These are phyloP conservation scores for Diplocarpon rosae DNA, from an alignment of 2,329 filamentous ascomycete genomes.

Conservation along the genomic window DNA sequence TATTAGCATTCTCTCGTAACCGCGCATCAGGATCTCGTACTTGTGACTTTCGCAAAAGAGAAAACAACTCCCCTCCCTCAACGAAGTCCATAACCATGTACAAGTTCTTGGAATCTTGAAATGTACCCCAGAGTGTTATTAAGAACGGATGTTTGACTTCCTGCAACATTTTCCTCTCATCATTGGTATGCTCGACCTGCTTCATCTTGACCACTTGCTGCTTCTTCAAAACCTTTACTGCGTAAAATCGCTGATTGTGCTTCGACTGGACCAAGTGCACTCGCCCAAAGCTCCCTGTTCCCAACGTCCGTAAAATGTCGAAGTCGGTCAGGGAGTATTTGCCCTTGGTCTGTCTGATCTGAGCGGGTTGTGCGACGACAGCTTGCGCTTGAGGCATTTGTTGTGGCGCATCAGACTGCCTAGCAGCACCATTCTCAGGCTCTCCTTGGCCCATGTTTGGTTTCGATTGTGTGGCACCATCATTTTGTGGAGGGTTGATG, in stretches of 20 bases:
- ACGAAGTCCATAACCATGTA: slow-evolving; percentile 99
- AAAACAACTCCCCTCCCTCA: slow-evolving; percentile 95
- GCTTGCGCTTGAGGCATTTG: slow-evolving; percentile 7
- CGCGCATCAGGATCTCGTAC: slow-evolving; percentile 32
- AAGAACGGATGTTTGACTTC: slow-evolving; percentile 97
- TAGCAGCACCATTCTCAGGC: slow-evolving; percentile 4
- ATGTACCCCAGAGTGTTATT: slow-evolving; percentile 96
- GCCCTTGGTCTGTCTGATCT: slow-evolving; percentile 70
- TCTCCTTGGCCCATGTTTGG: slow-evolving; percentile 17
- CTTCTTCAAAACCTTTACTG: slow-evolving; percentile 97
- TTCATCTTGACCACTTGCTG: slow-evolving; percentile 99
- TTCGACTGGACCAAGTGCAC: slow-evolving; percentile 96
- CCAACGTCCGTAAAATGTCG: slow-evolving; percentile 77
- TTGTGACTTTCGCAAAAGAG: slow-evolving; percentile 82
- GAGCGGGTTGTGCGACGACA: slow-evolving; percentile 10
- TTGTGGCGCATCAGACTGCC: slow-evolving; percentile 3
- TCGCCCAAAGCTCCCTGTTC: slow-evolving; percentile 91
- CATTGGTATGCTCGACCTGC: slow-evolving; percentile 98
- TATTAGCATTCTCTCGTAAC: slow-evolving; percentile 4
- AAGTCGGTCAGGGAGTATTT: slow-evolving; percentile 95
- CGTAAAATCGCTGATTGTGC: slow-evolving; percentile 97
- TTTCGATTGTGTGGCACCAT: slow-evolving; percentile 30
- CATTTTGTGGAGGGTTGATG: slow-evolving; percentile 55
- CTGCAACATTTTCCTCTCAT: slow-evolving; percentile 90
- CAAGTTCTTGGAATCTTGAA: slow-evolving; percentile 87